Evolutionary conservation across 352 stramenopile species (phyloP), one percentile per base, ranked within the genome.

Genomic region (Globisporangium splendens): DNA sequence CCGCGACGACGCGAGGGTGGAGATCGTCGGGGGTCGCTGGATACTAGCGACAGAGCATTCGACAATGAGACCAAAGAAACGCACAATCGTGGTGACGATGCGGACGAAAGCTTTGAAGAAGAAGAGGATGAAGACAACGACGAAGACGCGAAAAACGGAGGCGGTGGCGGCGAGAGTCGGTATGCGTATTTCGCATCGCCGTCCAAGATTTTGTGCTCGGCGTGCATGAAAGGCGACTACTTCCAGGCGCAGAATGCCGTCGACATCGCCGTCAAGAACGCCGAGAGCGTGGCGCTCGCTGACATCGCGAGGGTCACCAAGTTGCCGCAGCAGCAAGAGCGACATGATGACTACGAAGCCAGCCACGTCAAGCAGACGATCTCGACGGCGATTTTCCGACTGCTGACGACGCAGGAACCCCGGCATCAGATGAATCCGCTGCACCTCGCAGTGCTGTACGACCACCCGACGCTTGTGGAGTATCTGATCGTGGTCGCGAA

Each of bases 351-450:
- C 42, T 11, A 24, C 24, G 8, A 14, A 13, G 20, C 21, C 28
- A 22, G 4, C 54, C 20, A 41, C 38, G 11, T 12, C 39, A 53
- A 65, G 22, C 20, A 46, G 35, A 31, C 46, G 20, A 50, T 56
- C 18, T 44, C 57, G 2, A 50, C 69, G 1, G 62, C 66, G 1
- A 56, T 89, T 11, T 79, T 70, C 35, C 66, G 75, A 13, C 56
- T 93, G 43, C 70, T 93, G 50, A 91, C 75, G 53, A 77, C 79
- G 22, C 69, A 79, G 44, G 80, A 93, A 63, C 62, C 80, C 14
- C 66, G 82, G 4, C 79, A 93, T 31, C 68, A 89, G 63, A 91
- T 93, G 83, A 89, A 86, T 56, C 69, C 78, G 10, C 50, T 93
- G 52, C 77, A 88, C 50, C 57, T 91, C 8, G 83, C 84, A 3